These are phyloP conservation scores for Saccharata proteae DNA, from an alignment of 2,329 filamentous ascomycete species.

Conservation along the genomic window DNA sequence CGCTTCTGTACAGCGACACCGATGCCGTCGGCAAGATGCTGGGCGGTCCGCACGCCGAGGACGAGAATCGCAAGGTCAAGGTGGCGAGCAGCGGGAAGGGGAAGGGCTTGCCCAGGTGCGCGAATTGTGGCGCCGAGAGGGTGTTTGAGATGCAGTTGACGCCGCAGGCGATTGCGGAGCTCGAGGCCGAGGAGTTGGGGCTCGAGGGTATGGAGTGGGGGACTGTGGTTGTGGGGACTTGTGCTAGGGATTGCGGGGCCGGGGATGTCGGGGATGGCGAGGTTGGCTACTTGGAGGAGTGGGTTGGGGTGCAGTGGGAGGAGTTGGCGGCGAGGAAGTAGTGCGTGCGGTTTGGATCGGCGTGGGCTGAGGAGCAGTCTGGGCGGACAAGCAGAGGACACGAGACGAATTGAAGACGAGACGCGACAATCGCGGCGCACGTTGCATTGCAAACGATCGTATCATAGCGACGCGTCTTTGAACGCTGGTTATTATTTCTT, in stretches of 20 bases:
- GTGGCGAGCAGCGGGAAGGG: slow-evolving; percentile 17
- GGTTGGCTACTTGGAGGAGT: slow-evolving; percentile 80
- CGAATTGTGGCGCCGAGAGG: slow-evolving; percentile 59
- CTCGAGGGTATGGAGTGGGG: slow-evolving; percentile 96
- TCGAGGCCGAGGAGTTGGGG: slow-evolving; percentile 60
- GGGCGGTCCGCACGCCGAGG: slow-evolving; percentile 15
- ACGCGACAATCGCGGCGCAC: too few relatives aligned
- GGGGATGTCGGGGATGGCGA: slow-evolving; percentile 45
- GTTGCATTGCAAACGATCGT: too few relatives aligned
- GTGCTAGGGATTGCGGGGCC: slow-evolving; percentile 63
- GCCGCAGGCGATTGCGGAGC: slow-evolving; percentile 77
- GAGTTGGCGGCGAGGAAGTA: slow-evolving; percentile 37
- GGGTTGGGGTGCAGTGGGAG: slow-evolving; percentile 98
- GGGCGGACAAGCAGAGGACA: too few relatives aligned
- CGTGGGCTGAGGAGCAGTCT: too few relatives aligned
- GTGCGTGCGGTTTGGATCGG: too few relatives aligned
- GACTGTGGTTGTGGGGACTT: slow-evolving; percentile 78
- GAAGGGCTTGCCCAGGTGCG: slow-evolving; percentile 57
- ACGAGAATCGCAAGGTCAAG: slow-evolving; percentile 15
- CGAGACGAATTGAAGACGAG: too few relatives aligned
- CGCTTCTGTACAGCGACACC: slow-evolving; percentile 64
- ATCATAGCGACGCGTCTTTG: too few relatives aligned
- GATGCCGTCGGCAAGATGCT: slow-evolving; percentile 63
- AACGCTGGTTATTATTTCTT: too few relatives aligned
- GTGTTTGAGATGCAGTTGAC: slow-evolving; percentile 89